Conservation (phyloP, 2,329 filamentous ascomycete species). For the Davidsoniella eucalypti region DNA sequence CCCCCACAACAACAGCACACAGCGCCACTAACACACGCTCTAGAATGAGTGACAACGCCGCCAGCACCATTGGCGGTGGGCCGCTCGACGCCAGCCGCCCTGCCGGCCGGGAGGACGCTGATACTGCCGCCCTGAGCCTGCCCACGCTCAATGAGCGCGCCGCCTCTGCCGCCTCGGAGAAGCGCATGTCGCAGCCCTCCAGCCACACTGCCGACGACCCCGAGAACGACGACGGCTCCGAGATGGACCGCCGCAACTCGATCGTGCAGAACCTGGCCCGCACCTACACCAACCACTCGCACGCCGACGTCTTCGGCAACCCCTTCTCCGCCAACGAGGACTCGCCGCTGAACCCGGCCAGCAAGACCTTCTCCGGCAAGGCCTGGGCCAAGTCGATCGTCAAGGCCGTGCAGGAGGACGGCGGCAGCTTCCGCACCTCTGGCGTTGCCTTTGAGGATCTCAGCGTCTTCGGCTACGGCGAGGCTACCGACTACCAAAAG, state of each 20-base stretch:
- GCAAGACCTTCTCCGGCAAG: conserved; percentile 34
- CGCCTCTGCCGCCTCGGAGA: conserved; percentile 6
- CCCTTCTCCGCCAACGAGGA: conserved; percentile 33
- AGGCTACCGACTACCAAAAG: conserved; percentile 54
- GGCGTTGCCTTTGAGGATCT: conserved; percentile 52
- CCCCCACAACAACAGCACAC: neutral
- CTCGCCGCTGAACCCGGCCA: conserved; percentile 37
- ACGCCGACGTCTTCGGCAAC: conserved; percentile 24
- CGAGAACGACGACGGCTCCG: conserved; percentile 23
- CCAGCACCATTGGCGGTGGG: neutral
- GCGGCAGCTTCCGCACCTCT: conserved; percentile 39
- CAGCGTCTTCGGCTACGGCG: conserved; percentile 51
- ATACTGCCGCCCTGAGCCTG: neutral
- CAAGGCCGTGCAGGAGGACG: conserved; percentile 33
- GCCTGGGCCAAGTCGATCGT: conserved; percentile 46
- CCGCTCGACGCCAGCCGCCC: neutral
- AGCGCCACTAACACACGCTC: neutral
- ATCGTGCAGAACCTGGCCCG: conserved; percentile 40
- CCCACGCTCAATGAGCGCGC: neutral
- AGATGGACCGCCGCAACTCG: conserved; percentile 34
- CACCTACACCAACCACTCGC: conserved; percentile 34
- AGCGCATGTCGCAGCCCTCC: conserved; percentile 10
- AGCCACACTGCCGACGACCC: conserved; percentile 19
- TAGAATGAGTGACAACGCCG: conserved; percentile 3
- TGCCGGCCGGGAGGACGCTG: neutral